Evolutionary conservation across 495 filamentous ascomycete species (phyloP).

Genomic region (Ramalina peruviana): DNA sequence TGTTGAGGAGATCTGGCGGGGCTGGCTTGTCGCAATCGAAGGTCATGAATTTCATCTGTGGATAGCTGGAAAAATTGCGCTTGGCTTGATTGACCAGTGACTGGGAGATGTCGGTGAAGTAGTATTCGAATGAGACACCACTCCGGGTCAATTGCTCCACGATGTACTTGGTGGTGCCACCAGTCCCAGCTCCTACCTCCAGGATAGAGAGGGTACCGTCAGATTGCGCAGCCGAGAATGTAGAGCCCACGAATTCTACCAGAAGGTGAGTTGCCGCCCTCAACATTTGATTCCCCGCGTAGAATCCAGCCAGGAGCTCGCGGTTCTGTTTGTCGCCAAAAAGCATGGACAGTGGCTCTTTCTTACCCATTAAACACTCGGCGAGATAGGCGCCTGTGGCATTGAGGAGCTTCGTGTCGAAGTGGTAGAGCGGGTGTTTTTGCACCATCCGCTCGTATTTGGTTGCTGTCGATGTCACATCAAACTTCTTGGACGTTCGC

Average conservation of each 20-base stretch:
- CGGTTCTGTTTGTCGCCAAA: conserved; percentile 2
- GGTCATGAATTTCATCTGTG: conserved; percentile 24
- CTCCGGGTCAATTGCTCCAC: conserved; percentile 5
- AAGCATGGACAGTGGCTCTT: conserved; percentile 10
- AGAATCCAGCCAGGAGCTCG: conserved; percentile 11
- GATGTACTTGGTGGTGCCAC: conserved; percentile 26
- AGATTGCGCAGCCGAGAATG: background rate
- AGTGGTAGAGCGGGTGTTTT: conserved; percentile 9
- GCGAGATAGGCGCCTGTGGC: conserved; percentile 11
- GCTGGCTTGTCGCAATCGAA: conserved; percentile 28
- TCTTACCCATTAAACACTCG: conserved; percentile 12
- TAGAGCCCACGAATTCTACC: conserved; percentile 1
- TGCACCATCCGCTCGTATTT: background rate
- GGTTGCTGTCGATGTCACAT: background rate
- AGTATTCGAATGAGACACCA: conserved; percentile 19
- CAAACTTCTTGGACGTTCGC: conserved; percentile 3
- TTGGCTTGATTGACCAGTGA: conserved; percentile 25
- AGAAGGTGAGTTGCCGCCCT: conserved; percentile 6
- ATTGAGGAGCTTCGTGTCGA: conserved; percentile 13
- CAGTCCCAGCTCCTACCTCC: conserved; percentile 33
- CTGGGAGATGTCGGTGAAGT: conserved; percentile 32
- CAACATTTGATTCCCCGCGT: conserved; percentile 13
- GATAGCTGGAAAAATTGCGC: conserved; percentile 19
- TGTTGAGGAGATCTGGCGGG: conserved; percentile 10
- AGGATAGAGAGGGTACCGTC: conserved; percentile 20